These are phyloP conservation scores for Populus hybrid DNA, from an alignment of 441 rosid genomes.

Conservation along the genomic window DNA sequence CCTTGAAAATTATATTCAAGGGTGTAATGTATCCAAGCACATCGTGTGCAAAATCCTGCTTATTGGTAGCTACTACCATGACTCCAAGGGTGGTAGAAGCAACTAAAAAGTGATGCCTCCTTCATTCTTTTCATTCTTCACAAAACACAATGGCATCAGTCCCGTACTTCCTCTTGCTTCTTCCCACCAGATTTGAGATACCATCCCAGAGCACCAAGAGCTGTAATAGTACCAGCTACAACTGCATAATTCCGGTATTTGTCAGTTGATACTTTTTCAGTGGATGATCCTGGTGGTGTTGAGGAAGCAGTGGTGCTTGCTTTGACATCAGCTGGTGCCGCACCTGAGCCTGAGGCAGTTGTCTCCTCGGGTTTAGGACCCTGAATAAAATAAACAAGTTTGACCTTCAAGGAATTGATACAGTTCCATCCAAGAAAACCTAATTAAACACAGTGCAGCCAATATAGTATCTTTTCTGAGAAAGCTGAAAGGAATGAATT, in stretches of 20 bases:
- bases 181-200: conserved; percentile 67
- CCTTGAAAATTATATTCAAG: too few relatives aligned
- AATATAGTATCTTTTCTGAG: not conserved
- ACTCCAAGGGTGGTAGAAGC: not conserved
- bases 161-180: conserved; percentile 62
- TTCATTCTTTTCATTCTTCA: conserved; percentile 15
- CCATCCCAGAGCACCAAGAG: conserved; percentile 78
- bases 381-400: conserved; percentile 23
- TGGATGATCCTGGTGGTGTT: conserved; percentile 42
- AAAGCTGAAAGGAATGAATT: not conserved
- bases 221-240: conserved; percentile 61
- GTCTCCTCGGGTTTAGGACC: conserved; percentile 68
- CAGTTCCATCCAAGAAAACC: not conserved
- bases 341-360: conserved; percentile 43
- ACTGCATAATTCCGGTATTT: conserved; percentile 80
- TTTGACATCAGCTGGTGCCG: conserved; percentile 42
- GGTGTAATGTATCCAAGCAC: not conserved
- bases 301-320: conserved; percentile 41
- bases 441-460: not conserved
- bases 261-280: conserved; percentile 69
- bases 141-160: conserved; percentile 32
- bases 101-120: not conserved
- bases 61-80: conserved; percentile 21
- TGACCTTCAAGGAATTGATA: not conserved
- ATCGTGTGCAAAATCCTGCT: conserved; percentile 12